Percentiles rank a stretch among this genome's conserved stretches.
Conservation (phyloP, 176 grass and related monocot species). For the Themeda triandra region DNA sequence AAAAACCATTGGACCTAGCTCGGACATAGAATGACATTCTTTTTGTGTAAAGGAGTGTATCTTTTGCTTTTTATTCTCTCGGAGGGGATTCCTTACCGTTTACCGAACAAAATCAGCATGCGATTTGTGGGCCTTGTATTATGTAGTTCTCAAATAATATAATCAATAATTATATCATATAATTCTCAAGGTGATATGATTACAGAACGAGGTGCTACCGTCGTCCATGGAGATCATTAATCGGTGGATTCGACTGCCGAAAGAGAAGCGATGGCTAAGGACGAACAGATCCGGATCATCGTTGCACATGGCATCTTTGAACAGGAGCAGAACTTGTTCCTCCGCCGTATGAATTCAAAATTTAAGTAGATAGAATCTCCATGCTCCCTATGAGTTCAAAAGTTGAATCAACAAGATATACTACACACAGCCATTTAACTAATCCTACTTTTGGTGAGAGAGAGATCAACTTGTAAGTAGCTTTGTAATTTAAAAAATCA, state of each 20-base stretch:
- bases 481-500: too few relatives aligned
- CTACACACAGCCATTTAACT: not conserved
- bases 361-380: not conserved
- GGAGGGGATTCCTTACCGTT: too few relatives aligned
- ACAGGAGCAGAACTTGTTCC: slow-evolving; percentile 11
- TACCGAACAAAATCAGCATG: too few relatives aligned
- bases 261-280: slow-evolving; percentile 16
- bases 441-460: too few relatives aligned
- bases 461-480: too few relatives aligned
- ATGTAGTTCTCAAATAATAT: too few relatives aligned
- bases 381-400: slow-evolving; percentile 17
- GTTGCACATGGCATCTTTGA: slow-evolving; percentile 37
- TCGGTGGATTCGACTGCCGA: slow-evolving; percentile 8
- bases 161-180: not conserved
- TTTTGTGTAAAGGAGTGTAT: too few relatives aligned
- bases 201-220: not conserved
- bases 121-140: too few relatives aligned
- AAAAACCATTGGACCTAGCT: too few relatives aligned
- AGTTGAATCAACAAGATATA: not conserved
- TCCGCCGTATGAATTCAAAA: slow-evolving; percentile 26
- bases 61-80: too few relatives aligned
- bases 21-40: too few relatives aligned
- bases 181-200: not conserved
- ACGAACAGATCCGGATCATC: slow-evolving; percentile 10
- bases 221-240: not conserved